These are phyloP conservation scores for Nicotiana benthamiana DNA, from an alignment of 257 asterid species.

Conservation along the genomic window DNA sequence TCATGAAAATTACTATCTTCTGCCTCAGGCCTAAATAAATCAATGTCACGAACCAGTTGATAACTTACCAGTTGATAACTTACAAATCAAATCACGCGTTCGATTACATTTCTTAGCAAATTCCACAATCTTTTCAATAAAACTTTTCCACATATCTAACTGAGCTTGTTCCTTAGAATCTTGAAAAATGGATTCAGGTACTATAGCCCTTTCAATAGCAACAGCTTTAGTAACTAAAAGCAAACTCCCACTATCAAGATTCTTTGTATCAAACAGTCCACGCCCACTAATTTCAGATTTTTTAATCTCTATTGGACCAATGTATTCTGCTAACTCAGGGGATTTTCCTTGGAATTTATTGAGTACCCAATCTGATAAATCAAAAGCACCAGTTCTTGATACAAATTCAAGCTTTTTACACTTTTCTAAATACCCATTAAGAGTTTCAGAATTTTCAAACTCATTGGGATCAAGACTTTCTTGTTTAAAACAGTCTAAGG, in stretches of 20 bases:
- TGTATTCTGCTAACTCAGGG: constrained; percentile 61
- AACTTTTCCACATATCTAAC: constrained; percentile 71
- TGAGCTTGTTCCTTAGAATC: constrained; percentile 47
- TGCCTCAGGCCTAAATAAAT: constrained; percentile 36
- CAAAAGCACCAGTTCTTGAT: constrained; percentile 61
- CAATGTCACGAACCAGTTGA: constrained; percentile 50
- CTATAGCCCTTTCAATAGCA: constrained; percentile 67
- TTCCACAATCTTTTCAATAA: constrained; percentile 49
- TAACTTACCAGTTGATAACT: constrained; percentile 42
- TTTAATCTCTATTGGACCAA: constrained; percentile 62
- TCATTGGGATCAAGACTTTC: constrained; percentile 51
- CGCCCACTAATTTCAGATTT: constrained; percentile 70
- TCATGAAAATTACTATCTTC: constrained; percentile 11
- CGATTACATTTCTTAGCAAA: constrained; percentile 27
- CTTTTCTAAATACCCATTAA: constrained; percentile 38
- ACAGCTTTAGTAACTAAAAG: constrained; percentile 56
- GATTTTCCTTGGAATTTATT: constrained; percentile 43
- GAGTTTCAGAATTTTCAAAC: constrained; percentile 32
- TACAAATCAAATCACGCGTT: constrained; percentile 29
- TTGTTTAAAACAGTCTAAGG: constrained; percentile 41
- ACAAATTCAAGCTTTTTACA: constrained; percentile 55
- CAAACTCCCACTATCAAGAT: constrained; percentile 48
- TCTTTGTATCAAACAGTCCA: constrained; percentile 59
- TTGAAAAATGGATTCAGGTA: constrained; percentile 27
- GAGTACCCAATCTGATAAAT: constrained; percentile 70